Conservation (phyloP, 306 rosid genomes). For the Medicago arabica region DNA sequence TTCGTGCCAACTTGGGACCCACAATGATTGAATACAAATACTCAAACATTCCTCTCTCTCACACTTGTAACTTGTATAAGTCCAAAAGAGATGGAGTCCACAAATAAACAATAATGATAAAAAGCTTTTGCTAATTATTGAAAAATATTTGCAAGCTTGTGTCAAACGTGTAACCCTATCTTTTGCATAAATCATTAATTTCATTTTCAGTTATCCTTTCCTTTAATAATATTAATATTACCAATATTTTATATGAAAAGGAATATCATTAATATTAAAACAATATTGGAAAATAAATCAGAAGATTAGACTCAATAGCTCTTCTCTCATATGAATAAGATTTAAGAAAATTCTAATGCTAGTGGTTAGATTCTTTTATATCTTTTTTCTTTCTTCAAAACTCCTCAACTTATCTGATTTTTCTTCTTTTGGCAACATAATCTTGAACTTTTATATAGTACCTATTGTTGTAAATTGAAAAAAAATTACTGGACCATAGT, state of each 20-base stretch:
- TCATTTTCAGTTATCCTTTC: not conserved
- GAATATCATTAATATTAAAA: not conserved
- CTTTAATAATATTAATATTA: not conserved
- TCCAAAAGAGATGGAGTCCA: slow-evolving; percentile 6
- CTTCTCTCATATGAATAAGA: no score
- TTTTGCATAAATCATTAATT: not conserved
- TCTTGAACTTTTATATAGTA: no score
- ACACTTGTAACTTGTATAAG: not conserved
- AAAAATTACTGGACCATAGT: no score
- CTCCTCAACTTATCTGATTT: not conserved
- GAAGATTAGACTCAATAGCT: no score
- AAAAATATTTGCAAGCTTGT: not conserved
- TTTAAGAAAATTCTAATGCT: not conserved
- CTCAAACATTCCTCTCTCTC: slow-evolving; percentile 1
- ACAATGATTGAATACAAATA: not conserved
- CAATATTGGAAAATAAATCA: not conserved
- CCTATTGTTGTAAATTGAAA: no score
- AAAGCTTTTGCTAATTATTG: not conserved
- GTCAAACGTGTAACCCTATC: not conserved
- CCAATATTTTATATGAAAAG: no score
- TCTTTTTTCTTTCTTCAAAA: no score
- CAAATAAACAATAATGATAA: not conserved
- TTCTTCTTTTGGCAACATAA: not conserved
- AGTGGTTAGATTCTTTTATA: not conserved
- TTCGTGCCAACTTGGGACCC: not conserved